These are phyloP conservation scores for Penicillium sp. DNA, from an alignment of 2,329 filamentous ascomycete genomes.

Conservation along the genomic window DNA sequence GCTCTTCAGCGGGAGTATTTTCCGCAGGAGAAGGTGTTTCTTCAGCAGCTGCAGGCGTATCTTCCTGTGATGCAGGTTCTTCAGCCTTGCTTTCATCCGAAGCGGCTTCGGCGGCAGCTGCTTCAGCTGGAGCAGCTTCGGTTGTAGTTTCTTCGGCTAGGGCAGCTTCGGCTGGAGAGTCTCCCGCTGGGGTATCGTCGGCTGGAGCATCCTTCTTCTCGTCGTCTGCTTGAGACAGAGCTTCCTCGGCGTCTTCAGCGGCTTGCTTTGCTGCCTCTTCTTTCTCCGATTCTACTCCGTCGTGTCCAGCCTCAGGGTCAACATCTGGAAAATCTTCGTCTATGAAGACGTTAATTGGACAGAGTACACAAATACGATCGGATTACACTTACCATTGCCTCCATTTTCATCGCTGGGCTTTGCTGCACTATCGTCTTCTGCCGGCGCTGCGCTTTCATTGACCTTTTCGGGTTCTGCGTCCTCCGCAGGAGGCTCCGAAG, in stretches of 20 bases:
- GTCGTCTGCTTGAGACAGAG: slow-evolving; percentile 22
- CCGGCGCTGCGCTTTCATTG: slow-evolving; percentile 23
- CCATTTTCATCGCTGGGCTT: slow-evolving; percentile 24
- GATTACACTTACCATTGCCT: slow-evolving; percentile 33
- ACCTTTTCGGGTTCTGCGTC: slow-evolving; percentile 25
- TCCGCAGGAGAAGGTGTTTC: slow-evolving; percentile 6
- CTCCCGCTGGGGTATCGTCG: slow-evolving; percentile 7
- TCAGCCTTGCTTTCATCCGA: slow-evolving; percentile 13
- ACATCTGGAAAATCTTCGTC: slow-evolving; percentile 45
- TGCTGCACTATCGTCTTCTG: slow-evolving; percentile 22
- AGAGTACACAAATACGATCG: not conserved
- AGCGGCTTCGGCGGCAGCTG: slow-evolving; percentile 21
- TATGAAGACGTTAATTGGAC: slow-evolving; percentile 22
- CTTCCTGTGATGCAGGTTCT: slow-evolving; percentile 5
- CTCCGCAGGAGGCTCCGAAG: slow-evolving; percentile 28
- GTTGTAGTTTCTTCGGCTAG: slow-evolving; percentile 11
- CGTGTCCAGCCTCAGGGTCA: slow-evolving; percentile 38
- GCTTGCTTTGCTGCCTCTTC: slow-evolving; percentile 41
- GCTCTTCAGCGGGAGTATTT: slow-evolving; percentile 18
- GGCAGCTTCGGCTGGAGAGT: slow-evolving; percentile 17
- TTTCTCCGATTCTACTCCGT: slow-evolving; percentile 43
- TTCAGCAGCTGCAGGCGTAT: not conserved
- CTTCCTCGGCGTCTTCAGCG: slow-evolving; percentile 41
- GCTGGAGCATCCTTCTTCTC: slow-evolving; percentile 16
- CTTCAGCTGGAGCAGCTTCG: slow-evolving; percentile 19